A percentile compares a stretch with the other conserved stretches of the same genome.
These are phyloP conservation scores for Suhomyces panamericanus DNA, from an alignment of 1,139 yeast species.

Conservation along the genomic window DNA sequence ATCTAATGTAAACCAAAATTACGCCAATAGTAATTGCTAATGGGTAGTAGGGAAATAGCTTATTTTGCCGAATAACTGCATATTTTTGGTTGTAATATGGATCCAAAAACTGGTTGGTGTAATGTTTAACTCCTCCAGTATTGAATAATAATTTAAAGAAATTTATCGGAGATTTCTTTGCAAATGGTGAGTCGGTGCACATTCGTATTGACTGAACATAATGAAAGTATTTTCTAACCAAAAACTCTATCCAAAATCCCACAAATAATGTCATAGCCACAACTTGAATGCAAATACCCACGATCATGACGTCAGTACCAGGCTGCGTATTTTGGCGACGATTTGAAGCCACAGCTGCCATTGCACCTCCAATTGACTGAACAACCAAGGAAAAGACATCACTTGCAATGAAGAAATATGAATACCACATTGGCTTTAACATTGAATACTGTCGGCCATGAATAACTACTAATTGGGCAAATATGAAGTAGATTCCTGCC, in stretches of 20 bases:
- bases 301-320: conserved; percentile 80
- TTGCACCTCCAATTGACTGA: conserved; percentile 85
- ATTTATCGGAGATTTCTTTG: conserved; percentile 28
- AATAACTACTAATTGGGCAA: conserved; percentile 71
- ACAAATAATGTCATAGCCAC: conserved; percentile 68
- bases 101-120: conserved; percentile 29
- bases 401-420: conserved; percentile 62
- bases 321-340: conserved; percentile 28
- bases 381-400: conserved; percentile 69
- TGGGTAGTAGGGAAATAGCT: conserved; percentile 50
- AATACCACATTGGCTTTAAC: conserved; percentile 73
- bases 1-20: conserved; percentile 64
- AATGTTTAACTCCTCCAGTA: conserved; percentile 23
- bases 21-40: conserved; percentile 54
- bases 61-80: conserved; percentile 38
- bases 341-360: conserved; percentile 53
- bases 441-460: conserved; percentile 64
- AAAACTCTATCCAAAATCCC: conserved; percentile 54
- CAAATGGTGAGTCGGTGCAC: conserved; percentile 21
- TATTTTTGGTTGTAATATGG: conserved; percentile 41
- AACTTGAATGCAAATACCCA: conserved; percentile 79
- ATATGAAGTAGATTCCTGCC: conserved; percentile 80
- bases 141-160: conserved; percentile 34
- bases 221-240: conserved; percentile 44
- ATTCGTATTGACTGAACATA: conserved; percentile 19